Evolutionary conservation across 2,329 filamentous ascomycete genomes (phyloP), one percentile per base, ranked within the genome.

Genomic region (Botrytis medusae): DNA sequence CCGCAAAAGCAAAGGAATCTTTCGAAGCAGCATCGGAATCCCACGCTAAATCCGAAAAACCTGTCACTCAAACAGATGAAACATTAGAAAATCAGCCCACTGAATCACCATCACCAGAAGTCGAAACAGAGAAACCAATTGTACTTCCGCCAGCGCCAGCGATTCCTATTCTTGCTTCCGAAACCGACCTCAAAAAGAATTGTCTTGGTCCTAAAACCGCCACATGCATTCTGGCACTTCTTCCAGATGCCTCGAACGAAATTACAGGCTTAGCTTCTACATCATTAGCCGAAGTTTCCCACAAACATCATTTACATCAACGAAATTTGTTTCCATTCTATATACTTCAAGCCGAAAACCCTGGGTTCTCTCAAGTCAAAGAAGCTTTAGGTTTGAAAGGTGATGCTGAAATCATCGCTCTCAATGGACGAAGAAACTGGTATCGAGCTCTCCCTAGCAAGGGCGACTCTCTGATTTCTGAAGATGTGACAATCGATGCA

Each of bases 391-490:
- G 85, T 0, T 85, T 98, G 34, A 82, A 83, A 0, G 84, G 85
- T 1, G 84, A 89, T 10, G 84, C 94, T 25, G 90, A 95, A 80
- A 83, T 98, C 62, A 85, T 98, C 72, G 94, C 94, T 25, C 82
- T 97, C 74, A 98, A 98, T 82, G 92, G 89, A 46, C 94, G 95
- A 79, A 90, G 94, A 71, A 87, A 88, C 60, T 99, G 96, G 96
- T 97, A 91, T 89, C 91, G 92, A 79, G 88, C 87, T 73, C 96
- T 93, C 81, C 10, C 79, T 63, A 64, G 73, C 16, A 59, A 61
- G 18, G 76, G 74, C 2, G 71, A 72, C 9, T 70, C 62, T 25
- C 44, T 78, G 4, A 84, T 87, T 61, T 76, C 76, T 7, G 82
- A 83, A 14, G 81, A 83, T 25, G 90, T 90, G 62, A 88, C 87